A percentile compares a stretch with the other conserved stretches of the same genome.
phyloP scores from a whole-genome alignment of 176 grass and related monocot species.

The Bothriochloa decipiens region DNA sequence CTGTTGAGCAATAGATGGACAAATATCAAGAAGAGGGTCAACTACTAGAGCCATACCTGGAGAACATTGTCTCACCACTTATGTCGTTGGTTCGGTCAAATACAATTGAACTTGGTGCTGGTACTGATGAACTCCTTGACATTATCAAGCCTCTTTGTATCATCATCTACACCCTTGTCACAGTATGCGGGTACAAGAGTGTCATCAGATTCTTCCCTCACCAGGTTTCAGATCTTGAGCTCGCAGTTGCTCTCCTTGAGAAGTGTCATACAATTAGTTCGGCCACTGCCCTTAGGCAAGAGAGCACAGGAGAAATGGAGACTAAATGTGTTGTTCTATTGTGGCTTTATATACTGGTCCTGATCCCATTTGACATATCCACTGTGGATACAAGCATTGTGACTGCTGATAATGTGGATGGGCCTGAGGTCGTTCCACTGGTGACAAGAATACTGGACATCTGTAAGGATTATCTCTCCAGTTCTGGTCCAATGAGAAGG shows the following conservation, averaged over 20 bases:
- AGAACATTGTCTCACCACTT: conserved; percentile 72
- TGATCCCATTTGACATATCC: conserved; percentile 97
- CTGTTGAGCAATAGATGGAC: conserved; percentile 67
- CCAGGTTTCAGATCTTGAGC: conserved; percentile 96
- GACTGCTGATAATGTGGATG: conserved; percentile 40
- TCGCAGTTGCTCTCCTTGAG: conserved; percentile 77
- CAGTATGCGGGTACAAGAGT: conserved; percentile 88
- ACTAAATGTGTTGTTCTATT: conserved; percentile 87
- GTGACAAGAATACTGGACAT: conserved; percentile 90
- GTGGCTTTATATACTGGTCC: conserved; percentile 98
- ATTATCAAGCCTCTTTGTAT: conserved; percentile 91
- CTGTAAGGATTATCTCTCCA: conserved; percentile 91
- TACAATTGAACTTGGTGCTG: conserved; percentile 58
- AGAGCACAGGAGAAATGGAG: conserved; percentile 99
- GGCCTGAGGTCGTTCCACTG: conserved; percentile 60
- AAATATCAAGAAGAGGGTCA: conserved; percentile 99
- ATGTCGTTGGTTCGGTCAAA: conserved; percentile 75
- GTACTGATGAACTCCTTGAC: conserved; percentile 54
- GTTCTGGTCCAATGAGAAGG: conserved; percentile 95
- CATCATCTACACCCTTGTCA: conserved; percentile 89
- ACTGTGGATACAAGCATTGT: conserved; percentile 86
- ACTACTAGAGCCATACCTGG: conserved; percentile 91
- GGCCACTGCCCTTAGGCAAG: conserved; percentile 63
- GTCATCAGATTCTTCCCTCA: conserved; percentile 94
- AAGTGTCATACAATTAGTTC: conserved; percentile 68